Evolutionary conservation across 2,329 filamentous ascomycete genomes (phyloP).

Genomic region (Apiospora aurea): DNA sequence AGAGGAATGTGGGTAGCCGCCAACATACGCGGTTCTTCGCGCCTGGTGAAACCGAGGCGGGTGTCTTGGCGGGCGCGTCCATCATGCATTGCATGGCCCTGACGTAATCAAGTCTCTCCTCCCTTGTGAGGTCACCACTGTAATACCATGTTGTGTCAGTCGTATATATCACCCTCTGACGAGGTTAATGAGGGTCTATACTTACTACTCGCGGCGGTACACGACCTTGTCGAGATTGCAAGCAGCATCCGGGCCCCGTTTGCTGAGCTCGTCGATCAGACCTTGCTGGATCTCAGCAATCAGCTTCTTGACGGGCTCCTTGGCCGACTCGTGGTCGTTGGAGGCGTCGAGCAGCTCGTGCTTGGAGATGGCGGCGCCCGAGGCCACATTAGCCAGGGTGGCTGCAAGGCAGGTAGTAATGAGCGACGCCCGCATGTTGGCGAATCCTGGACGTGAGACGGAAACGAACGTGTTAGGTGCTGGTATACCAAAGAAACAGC

Average conservation of each 20-base stretch:
- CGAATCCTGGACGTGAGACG: not conserved
- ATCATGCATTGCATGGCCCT: constrained; percentile 23
- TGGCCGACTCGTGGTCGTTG: constrained; percentile 5
- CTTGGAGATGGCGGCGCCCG: not conserved
- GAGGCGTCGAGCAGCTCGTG: not conserved
- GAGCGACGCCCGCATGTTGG: constrained; percentile 3
- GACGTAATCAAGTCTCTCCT: constrained; percentile 29
- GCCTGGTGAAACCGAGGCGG: constrained; percentile 23
- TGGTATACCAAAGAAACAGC: not conserved
- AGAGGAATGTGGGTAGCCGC: no score
- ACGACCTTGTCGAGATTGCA: constrained; percentile 7
- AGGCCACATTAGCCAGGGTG: not conserved
- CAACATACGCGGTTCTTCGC: constrained; percentile 2
- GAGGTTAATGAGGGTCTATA: not conserved
- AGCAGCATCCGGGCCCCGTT: not conserved
- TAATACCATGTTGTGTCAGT: not conserved
- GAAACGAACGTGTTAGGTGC: not conserved
- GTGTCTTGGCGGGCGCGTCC: constrained; percentile 15
- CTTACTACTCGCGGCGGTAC: constrained; percentile 15
- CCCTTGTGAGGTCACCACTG: constrained; percentile 22
- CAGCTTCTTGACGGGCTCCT: not conserved
- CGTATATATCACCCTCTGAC: not conserved
- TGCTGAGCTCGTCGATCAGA: not conserved
- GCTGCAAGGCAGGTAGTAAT: constrained; percentile 9
- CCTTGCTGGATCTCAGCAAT: not conserved